phyloP scores from a whole-genome alignment of 169 alveolate species.

The Plasmodium inui region DNA sequence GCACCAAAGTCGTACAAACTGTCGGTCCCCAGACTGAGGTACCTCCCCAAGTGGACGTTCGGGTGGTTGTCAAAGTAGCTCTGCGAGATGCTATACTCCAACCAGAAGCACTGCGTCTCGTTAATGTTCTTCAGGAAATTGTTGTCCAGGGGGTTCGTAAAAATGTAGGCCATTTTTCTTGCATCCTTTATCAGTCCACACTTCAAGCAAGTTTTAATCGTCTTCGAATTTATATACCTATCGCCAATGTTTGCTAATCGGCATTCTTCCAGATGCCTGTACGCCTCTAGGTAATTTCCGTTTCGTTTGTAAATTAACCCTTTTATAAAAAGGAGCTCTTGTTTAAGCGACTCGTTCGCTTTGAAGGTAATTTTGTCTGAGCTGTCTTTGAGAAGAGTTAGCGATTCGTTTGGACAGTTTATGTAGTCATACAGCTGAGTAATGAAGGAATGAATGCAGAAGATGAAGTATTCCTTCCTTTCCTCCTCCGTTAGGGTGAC shows the following conservation, averaged over 20 bases:
- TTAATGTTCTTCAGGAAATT: constrained; percentile 62
- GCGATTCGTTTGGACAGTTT: constrained; percentile 35
- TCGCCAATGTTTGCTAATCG: constrained; percentile 52
- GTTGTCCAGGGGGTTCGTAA: constrained; percentile 64
- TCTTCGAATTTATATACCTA: constrained; percentile 57
- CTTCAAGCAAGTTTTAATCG: constrained; percentile 43
- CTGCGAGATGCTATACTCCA: constrained; percentile 31
- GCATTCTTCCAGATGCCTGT: constrained; percentile 40
- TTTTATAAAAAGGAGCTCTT: constrained; percentile 60
- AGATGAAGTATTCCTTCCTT: constrained; percentile 44
- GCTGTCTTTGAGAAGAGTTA: constrained; percentile 27
- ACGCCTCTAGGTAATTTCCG: constrained; percentile 62
- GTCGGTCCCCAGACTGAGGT: not conserved
- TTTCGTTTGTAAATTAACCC: constrained; percentile 74
- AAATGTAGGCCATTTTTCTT: constrained; percentile 40
- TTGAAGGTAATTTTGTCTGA: constrained; percentile 32
- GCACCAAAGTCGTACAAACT: constrained; percentile 20
- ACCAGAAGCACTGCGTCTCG: constrained; percentile 72
- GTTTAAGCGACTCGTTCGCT: constrained; percentile 19
- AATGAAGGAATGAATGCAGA: constrained; percentile 58
- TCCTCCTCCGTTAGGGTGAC: constrained; percentile 36
- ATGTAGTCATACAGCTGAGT: constrained; percentile 75
- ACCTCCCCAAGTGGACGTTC: constrained; percentile 31
- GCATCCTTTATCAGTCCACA: constrained; percentile 71
- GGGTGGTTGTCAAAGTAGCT: constrained; percentile 32